Percentiles rank a stretch among this genome's conserved stretches.
phyloP scores from a whole-genome alignment of 208 protist species.

The Angomonas deanei region DNA sequence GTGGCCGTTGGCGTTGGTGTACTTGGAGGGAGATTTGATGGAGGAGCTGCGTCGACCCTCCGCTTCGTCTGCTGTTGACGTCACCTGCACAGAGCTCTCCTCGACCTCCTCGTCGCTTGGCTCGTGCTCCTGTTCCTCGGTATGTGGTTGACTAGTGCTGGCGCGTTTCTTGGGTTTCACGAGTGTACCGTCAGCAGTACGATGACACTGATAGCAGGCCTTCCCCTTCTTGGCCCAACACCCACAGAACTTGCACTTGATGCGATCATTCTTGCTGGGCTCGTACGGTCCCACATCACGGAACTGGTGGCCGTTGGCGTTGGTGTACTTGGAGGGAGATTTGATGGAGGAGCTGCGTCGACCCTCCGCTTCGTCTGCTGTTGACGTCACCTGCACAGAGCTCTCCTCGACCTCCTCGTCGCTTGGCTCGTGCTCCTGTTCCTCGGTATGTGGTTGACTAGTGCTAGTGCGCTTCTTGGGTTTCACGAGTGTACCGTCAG shows the following conservation, averaged over 20 bases:
- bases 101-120: not conserved
- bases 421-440: too few species aligned
- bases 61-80: too few species aligned
- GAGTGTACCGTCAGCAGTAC: not conserved
- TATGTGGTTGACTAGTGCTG: not conserved
- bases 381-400: too few species aligned
- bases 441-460: too few species aligned
- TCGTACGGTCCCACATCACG: not conserved
- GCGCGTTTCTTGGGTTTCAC: too few species aligned
- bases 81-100: not conserved
- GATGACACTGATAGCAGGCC: not conserved
- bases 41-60: too few species aligned
- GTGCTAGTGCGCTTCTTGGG: not conserved
- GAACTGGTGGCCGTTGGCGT: conserved; percentile 2
- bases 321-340: too few species aligned
- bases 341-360: too few species aligned
- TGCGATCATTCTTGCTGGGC: not conserved
- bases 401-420: too few species aligned
- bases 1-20: not conserved
- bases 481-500: not conserved
- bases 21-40: not conserved
- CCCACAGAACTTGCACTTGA: not conserved
- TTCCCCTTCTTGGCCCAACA: conserved; percentile 1
- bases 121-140: not conserved
- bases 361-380: too few species aligned